Base-by-base conservation (phyloP, 768 basidiomycete species). In the Boletus sp. region DNA sequence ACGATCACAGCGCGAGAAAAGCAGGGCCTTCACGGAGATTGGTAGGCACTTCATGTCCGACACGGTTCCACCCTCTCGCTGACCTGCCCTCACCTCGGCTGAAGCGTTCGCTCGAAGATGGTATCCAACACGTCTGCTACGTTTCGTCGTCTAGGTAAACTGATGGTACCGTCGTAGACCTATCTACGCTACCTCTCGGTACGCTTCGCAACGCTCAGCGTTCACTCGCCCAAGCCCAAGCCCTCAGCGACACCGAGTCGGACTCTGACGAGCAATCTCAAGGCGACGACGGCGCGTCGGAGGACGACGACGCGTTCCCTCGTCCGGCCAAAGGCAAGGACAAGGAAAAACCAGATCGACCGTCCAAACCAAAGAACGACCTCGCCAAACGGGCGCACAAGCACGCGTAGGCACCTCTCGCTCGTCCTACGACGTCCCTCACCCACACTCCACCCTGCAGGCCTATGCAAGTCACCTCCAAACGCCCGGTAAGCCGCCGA, bases 381-480 rank as follows among this genome's bases (percentile, higher is more conserved):
- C 76, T 83, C 4, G 67, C 77, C 12, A 89, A 88, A 72, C 80
- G 94, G 42, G 69, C 80, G 6, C 83, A 81, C 67, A 97, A 98
- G 67, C 88, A 96, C 73, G 92, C 95, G 94, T 95, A 73, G 59
- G 92, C 80, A 28, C 14, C 48, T 35, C 37, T 18, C 18, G 40
- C 18, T 41, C 40, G 18, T 41, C 18, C 40, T 8, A 7, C 40
- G 7, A 39, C 37, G 37, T 9, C 37, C 5, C 7, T 39, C 15
- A 49, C 14, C 14, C n/a, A 18, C 6, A n/a, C 48, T 24, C 24
- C 24, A 24, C 33, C 6, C 12, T 12, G 30, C 50, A 95, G 94
- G 1, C 94, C 94, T 1, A 79, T 76, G 33, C 92, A 93, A 63
- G 77, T 91, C 51, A 87, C 89, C 15, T 92, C 94, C 0, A 97